These are phyloP conservation scores for Eutrema japonicum DNA, from an alignment of 345 rosid species.

Conservation along the genomic window DNA sequence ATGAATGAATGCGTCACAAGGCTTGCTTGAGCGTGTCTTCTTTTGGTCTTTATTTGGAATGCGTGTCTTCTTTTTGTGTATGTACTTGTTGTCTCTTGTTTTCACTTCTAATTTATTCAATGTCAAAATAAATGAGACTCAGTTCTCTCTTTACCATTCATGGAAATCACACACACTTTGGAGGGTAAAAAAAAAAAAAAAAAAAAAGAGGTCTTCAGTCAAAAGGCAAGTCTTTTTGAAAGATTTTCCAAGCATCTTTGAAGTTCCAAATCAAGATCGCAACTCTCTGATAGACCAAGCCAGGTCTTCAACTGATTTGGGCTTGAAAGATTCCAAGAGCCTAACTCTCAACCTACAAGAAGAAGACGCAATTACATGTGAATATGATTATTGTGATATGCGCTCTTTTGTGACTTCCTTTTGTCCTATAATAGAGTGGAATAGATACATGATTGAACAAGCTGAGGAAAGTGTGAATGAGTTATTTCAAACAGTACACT, in stretches of 20 bases:
- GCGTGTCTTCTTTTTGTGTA: too few relatives aligned
- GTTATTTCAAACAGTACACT: not conserved
- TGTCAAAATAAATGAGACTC: too few relatives aligned
- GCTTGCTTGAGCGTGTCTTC: too few relatives aligned
- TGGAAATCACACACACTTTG: too few relatives aligned
- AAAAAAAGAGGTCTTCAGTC: not conserved
- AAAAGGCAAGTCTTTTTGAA: not conserved
- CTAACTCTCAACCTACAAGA: constrained; percentile 39
- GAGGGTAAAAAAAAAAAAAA: too few relatives aligned
- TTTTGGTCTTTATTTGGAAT: too few relatives aligned
- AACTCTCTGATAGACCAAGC: constrained; percentile 8
- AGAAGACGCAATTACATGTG: constrained; percentile 9
- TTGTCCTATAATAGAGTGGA: constrained; percentile 1
- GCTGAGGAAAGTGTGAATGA: not conserved
- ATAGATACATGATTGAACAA: not conserved
- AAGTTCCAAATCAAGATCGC: constrained; percentile 2
- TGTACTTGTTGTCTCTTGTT: too few relatives aligned
- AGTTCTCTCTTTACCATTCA: too few relatives aligned
- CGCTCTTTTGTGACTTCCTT: not conserved
- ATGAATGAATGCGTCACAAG: too few relatives aligned
- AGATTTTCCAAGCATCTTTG: constrained; percentile 16
- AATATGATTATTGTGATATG: not conserved
- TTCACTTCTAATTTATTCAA: too few relatives aligned
- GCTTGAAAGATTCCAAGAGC: constrained; percentile 23
- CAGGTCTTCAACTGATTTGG: not conserved